Evolutionary conservation across 2,329 filamentous ascomycete species (phyloP).

Genomic region (Talaromyces verruculosus): DNA sequence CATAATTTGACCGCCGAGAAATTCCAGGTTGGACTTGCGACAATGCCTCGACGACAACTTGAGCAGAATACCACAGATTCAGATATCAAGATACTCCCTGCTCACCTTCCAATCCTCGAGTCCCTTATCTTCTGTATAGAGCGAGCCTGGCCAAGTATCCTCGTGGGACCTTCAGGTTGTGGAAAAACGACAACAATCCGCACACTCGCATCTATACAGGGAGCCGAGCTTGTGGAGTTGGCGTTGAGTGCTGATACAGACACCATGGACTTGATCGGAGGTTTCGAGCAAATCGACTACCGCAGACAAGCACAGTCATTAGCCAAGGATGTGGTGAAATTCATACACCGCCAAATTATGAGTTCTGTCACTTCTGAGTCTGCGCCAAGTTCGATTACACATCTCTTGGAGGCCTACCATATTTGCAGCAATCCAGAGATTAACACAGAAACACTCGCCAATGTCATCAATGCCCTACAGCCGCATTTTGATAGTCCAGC

Average conservation of each 20-base stretch:
- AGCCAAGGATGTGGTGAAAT: constrained; percentile 54
- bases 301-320: constrained; percentile 68
- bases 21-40: constrained; percentile 78
- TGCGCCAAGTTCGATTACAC: constrained; percentile 25
- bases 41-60: constrained; percentile 60
- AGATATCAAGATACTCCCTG: constrained; percentile 37
- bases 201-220: constrained; percentile 75
- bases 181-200: constrained; percentile 82
- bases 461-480: constrained; percentile 36
- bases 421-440: constrained; percentile 31
- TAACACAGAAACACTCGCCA: constrained; percentile 33
- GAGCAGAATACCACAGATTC: constrained; percentile 38
- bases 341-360: constrained; percentile 49
- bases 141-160: constrained; percentile 81
- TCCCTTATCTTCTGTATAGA: constrained; percentile 84
- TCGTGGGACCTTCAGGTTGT: constrained; percentile 80
- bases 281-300: constrained; percentile 91
- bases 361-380: constrained; percentile 30
- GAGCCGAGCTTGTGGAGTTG: constrained; percentile 75
- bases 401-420: constrained; percentile 36
- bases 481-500: constrained; percentile 48
- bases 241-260: constrained; percentile 94
- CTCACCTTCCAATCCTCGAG: constrained; percentile 69
- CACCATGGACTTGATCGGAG: constrained; percentile 94
- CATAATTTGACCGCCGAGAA: constrained; percentile 65